These are phyloP conservation scores for Dictyostelium intermedium DNA, from an alignment of 78 protist species.

Conservation along the genomic window DNA sequence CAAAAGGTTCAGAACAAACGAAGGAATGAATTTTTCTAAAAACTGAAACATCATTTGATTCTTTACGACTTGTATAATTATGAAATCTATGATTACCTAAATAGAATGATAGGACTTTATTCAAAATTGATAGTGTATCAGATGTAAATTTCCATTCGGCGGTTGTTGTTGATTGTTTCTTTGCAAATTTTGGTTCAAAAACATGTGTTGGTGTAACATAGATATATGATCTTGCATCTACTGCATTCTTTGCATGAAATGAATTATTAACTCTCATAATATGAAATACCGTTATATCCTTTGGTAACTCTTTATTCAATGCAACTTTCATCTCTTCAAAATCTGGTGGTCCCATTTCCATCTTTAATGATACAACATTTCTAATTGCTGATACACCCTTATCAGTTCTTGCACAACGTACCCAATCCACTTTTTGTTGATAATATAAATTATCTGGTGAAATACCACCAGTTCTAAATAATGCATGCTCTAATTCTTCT, in stretches of 20 bases:
- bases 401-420: slow-evolving; percentile 83
- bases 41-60: slow-evolving; percentile 29
- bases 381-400: slow-evolving; percentile 85
- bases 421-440: slow-evolving; percentile 78
- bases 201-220: slow-evolving; percentile 75
- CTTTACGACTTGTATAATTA: slow-evolving; percentile 70
- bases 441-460: slow-evolving; percentile 50
- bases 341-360: slow-evolving; percentile 70
- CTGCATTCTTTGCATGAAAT: slow-evolving; percentile 77
- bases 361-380: slow-evolving; percentile 61
- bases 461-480: slow-evolving; percentile 76
- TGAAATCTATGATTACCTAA: slow-evolving; percentile 71
- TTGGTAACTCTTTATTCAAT: slow-evolving; percentile 58
- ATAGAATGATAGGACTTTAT: slow-evolving; percentile 7
- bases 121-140: background rate
- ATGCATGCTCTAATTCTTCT: slow-evolving; percentile 76
- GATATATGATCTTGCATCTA: slow-evolving; percentile 61
- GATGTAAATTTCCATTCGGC: slow-evolving; percentile 20
- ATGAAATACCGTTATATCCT: slow-evolving; percentile 52
- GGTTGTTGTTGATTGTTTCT: background rate
- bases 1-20: slow-evolving; percentile 74
- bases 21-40: slow-evolving; percentile 50
- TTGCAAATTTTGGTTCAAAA: slow-evolving; percentile 50
- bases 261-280: slow-evolving; percentile 60
- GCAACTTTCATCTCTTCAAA: slow-evolving; percentile 46